Evolutionary conservation across 805 yeast species (phyloP), one percentile per base, ranked within the genome.

Genomic region (Kurtzmaniella fragi): DNA sequence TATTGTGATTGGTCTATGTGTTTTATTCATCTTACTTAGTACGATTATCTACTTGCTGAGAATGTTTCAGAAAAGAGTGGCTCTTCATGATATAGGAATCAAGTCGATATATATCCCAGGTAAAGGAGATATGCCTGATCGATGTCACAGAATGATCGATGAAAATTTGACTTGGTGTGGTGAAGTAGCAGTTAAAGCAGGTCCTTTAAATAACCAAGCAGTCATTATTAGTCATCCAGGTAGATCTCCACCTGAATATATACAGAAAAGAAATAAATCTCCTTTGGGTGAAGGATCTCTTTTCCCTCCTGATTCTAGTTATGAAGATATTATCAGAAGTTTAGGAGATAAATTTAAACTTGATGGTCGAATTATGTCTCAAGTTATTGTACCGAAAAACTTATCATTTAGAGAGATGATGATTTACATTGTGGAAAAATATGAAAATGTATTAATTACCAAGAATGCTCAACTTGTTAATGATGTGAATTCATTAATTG

Each of bases 81-180:
- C 81, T 36, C 53, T 89, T 44, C 76, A 78, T 42, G 93, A 84
- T 47, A 84, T 90, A 14, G 97, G 97, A 0, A 76, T 83, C 44
- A 64, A 77, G 15, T 47, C 59, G 2, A 47, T 51, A 5, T 88
- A 87, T 56, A 70, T 89, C 20, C 90, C 95, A 1, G 67, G 78
- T 13, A 74, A 79, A 25, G 60, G 70, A 5, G 80, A 75, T 42
- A 87, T 62, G 36, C 70, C 68, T 5, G 42, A 42, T 14, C 45
- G 43, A 10, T 62, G 61, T 17, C 50, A 43, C 30, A 31, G 39
- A n/a, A 43, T 48, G 30, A 57, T 69, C 9, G 58, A 55, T 16
- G 35, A 44, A 14, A 58, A 48, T 17, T 49, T 67, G 12, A 37
- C 40, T 29, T 34, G 51, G 29, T 67, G 72, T 45, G 51, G 52